Conservation (phyloP, 2,329 filamentous ascomycete genomes). For the Metarhizium album region DNA sequence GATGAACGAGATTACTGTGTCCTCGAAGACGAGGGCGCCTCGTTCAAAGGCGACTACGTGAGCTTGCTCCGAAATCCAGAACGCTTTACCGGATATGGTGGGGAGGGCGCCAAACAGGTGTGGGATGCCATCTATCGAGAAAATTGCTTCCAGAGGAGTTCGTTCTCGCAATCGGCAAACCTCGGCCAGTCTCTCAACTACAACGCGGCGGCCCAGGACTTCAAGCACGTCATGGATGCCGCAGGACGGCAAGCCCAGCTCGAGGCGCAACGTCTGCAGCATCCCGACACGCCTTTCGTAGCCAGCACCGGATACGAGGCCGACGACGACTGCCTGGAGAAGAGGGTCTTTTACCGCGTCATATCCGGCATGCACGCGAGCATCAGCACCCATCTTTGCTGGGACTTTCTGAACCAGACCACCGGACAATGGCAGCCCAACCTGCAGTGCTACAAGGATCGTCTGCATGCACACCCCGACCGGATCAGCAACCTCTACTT, state of each 20-base stretch:
- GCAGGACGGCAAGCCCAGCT: slow-evolving; percentile 51
- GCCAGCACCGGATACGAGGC: slow-evolving; percentile 58
- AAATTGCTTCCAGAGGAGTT: slow-evolving; percentile 78
- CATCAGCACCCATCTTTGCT: slow-evolving; percentile 92
- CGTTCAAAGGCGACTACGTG: slow-evolving; percentile 89
- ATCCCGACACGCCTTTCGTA: slow-evolving; percentile 47
- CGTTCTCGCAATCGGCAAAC: slow-evolving; percentile 48
- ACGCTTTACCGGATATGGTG: slow-evolving; percentile 87
- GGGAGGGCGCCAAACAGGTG: slow-evolving; percentile 74
- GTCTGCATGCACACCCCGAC: slow-evolving; percentile 78
- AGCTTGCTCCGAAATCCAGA: slow-evolving; percentile 89
- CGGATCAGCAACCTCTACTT: slow-evolving; percentile 97
- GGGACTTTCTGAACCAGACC: slow-evolving; percentile 90
- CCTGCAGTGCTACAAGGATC: slow-evolving; percentile 72
- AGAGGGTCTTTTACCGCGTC: slow-evolving; percentile 94
- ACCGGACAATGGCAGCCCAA: slow-evolving; percentile 92
- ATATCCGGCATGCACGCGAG: slow-evolving; percentile 97
- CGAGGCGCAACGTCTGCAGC: slow-evolving; percentile 33
- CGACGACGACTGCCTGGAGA: slow-evolving; percentile 91
- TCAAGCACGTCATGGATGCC: slow-evolving; percentile 49
- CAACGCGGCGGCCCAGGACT: slow-evolving; percentile 47
- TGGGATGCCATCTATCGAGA: slow-evolving; percentile 97
- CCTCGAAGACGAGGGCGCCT: slow-evolving; percentile 81
- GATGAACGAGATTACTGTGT: slow-evolving; percentile 96
- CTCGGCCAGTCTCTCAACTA: slow-evolving; percentile 36